These are phyloP conservation scores for Carex cristatella DNA, from an alignment of 176 grass and related monocot species.

Conservation along the genomic window DNA sequence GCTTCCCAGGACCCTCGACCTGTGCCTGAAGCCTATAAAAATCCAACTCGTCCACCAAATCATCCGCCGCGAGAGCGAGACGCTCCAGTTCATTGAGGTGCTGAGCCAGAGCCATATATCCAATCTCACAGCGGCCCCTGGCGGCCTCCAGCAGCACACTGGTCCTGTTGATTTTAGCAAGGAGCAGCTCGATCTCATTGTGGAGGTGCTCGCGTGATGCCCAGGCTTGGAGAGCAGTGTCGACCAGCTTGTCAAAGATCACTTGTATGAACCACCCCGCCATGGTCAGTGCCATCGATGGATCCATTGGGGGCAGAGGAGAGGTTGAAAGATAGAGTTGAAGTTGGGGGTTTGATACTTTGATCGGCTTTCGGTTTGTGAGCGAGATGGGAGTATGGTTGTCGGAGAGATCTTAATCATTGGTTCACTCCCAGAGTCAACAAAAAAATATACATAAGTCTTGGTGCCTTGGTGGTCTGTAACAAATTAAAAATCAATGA, in stretches of 20 bases:
- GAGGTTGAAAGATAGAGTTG: background rate
- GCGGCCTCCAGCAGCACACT: slow-evolving; percentile 16
- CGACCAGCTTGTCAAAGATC: slow-evolving; percentile 12
- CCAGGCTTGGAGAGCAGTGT: slow-evolving; percentile 12
- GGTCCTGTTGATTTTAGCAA: background rate
- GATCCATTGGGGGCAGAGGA: background rate
- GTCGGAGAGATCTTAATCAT: background rate
- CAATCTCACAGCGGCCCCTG: background rate
- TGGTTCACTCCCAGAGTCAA: background rate
- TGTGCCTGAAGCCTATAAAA: slow-evolving; percentile 11
- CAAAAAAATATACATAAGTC: too few species aligned
- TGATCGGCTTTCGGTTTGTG: slow-evolving; percentile 1
- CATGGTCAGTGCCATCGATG: background rate
- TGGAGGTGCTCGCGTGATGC: slow-evolving; percentile 6
- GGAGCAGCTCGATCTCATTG: slow-evolving; percentile 7
- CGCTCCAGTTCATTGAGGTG: background rate
- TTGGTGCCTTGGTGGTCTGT: too few species aligned
- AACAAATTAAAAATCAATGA: too few species aligned
- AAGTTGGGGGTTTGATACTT: background rate
- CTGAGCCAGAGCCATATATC: background rate
- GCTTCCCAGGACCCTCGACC: background rate
- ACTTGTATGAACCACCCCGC: slow-evolving; percentile 16
- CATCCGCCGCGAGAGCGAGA: background rate
- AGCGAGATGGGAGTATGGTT: background rate
- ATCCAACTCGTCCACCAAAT: slow-evolving; percentile 26